Percentiles rank a stretch among this genome's conserved stretches.
phyloP scores from a whole-genome alignment of 2,329 filamentous ascomycete species.

The Ascochyta fabae region DNA sequence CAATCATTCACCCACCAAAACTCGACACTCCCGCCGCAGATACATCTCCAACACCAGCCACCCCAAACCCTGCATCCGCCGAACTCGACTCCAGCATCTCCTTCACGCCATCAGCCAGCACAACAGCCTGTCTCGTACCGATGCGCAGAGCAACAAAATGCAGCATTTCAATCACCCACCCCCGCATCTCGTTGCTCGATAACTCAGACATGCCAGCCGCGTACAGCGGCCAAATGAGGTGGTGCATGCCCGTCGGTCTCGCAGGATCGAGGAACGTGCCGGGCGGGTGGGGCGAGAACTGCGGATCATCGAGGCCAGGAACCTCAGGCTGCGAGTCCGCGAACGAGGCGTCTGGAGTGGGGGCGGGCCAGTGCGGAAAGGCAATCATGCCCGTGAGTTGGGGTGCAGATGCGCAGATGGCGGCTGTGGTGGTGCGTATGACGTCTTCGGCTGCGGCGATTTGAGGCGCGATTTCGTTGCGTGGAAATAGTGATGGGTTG shows the following conservation, averaged over 20 bases:
- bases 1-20: too few relatives aligned
- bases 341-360: background rate
- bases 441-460: slow-evolving; percentile 21
- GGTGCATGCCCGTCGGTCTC: slow-evolving; percentile 31
- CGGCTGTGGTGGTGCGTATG: slow-evolving; percentile 18
- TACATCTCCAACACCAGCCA: background rate
- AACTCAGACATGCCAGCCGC: slow-evolving; percentile 23
- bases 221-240: slow-evolving; percentile 39
- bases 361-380: slow-evolving; percentile 22
- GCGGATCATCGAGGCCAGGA: background rate
- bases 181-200: slow-evolving; percentile 21
- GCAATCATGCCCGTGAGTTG: slow-evolving; percentile 40
- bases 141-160: slow-evolving; percentile 31
- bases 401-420: slow-evolving; percentile 34
- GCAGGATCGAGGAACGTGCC: slow-evolving; percentile 33
- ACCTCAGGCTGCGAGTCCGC: background rate
- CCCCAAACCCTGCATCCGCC: background rate
- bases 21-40: background rate
- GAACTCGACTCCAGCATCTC: background rate
- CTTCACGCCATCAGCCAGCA: slow-evolving; percentile 9
- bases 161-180: slow-evolving; percentile 34
- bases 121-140: slow-evolving; percentile 33
- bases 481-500: slow-evolving; percentile 22
- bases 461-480: slow-evolving; percentile 13
- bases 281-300: slow-evolving; percentile 23